These are phyloP conservation scores for Scenedesmus sp. DNA, from an alignment of 163 green algal genomes.

Conservation along the genomic window DNA sequence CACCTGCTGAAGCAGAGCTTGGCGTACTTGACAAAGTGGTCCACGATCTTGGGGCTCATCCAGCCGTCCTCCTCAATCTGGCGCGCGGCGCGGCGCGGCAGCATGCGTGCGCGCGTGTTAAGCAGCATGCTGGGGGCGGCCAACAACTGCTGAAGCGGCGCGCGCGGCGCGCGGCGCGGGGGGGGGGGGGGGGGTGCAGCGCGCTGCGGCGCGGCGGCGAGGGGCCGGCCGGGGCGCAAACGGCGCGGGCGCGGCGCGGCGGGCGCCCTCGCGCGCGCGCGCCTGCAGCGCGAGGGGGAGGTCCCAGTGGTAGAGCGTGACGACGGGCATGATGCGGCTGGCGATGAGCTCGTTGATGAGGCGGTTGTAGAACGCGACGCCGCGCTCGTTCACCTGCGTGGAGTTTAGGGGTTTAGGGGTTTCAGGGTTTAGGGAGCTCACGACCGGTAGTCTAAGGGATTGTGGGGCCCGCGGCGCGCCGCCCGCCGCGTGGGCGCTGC, in stretches of 20 bases:
- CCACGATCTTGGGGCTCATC: constrained; percentile 57
- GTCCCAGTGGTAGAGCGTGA: constrained; percentile 70
- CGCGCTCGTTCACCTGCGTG: constrained; percentile 56
- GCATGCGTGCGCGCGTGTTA: too few species aligned
- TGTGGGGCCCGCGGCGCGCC: too few species aligned
- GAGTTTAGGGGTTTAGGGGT: too few species aligned
- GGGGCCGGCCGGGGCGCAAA: too few species aligned
- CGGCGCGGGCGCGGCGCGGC: too few species aligned
- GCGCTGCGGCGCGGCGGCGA: too few species aligned
- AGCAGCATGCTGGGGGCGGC: too few species aligned
- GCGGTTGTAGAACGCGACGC: constrained; percentile 70
- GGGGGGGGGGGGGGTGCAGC: too few species aligned
- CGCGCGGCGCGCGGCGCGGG: background rate
- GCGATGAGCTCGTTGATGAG: constrained; percentile 69
- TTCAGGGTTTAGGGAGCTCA: too few species aligned
- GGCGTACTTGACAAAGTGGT: constrained; percentile 70
- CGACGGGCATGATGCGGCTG: constrained; percentile 64
- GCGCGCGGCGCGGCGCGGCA: background rate
- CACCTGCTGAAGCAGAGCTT: constrained; percentile 52
- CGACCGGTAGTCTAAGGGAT: too few species aligned
- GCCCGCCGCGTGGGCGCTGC: too few species aligned
- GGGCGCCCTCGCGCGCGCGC: too few species aligned
- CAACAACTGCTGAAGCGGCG: background rate
- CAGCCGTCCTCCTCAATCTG: constrained; percentile 60
- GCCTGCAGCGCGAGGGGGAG: constrained; percentile 55